These are phyloP conservation scores for Trichoderma endophyticum DNA, from an alignment of 2,329 filamentous ascomycete genomes.

Conservation along the genomic window DNA sequence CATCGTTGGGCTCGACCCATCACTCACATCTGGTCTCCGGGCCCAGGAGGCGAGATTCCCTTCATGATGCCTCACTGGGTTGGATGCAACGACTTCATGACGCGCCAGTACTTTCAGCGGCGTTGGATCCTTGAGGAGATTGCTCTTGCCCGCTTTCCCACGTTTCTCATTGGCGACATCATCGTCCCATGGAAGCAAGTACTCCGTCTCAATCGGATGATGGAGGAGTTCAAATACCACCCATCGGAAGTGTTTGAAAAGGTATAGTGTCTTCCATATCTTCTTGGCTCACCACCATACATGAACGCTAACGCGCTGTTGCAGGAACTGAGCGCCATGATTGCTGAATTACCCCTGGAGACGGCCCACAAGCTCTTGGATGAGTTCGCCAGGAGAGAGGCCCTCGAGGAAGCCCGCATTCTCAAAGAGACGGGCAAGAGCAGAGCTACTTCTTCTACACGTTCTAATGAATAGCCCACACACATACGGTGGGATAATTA, in stretches of 20 bases:
- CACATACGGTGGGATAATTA: background rate
- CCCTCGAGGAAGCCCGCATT: constrained; percentile 7
- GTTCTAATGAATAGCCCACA: constrained; percentile 4
- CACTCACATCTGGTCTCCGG: background rate
- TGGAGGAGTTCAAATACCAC: constrained; percentile 12
- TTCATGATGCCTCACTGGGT: constrained; percentile 6
- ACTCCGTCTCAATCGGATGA: constrained; percentile 8
- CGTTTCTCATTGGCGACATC: constrained; percentile 9
- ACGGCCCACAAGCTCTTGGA: constrained; percentile 10
- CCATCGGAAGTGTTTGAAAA: background rate
- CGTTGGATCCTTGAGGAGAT: constrained; percentile 12
- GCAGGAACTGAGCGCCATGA: constrained; percentile 1
- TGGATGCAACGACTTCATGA: constrained; percentile 8
- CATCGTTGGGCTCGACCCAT: constrained; percentile 5
- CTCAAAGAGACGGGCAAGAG: constrained; percentile 11
- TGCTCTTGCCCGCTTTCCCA: constrained; percentile 5
- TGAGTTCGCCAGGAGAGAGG: constrained; percentile 8
- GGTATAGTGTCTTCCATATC: background rate
- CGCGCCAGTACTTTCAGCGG: constrained; percentile 11
- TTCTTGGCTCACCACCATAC: too few species aligned
- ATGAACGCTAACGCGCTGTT: background rate
- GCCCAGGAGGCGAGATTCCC: background rate
- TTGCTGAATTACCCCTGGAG: constrained; percentile 11
- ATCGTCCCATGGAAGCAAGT: constrained; percentile 13
- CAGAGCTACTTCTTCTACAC: constrained; percentile 6